Evolutionary conservation across 208 protist species (phyloP), one percentile per base, ranked within the genome.

Genomic region (Trypanosoma cruzi): DNA sequence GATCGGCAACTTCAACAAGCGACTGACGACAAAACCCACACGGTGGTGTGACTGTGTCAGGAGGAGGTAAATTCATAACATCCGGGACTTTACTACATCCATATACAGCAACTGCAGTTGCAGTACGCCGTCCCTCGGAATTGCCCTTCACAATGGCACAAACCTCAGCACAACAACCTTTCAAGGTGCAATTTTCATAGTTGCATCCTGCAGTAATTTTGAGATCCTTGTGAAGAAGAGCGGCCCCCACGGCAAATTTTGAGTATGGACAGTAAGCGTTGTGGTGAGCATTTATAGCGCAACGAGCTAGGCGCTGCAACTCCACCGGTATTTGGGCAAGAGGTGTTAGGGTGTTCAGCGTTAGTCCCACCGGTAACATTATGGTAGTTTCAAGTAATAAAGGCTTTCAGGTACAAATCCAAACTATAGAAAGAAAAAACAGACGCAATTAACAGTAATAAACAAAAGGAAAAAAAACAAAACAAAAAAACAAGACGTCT

Each of bases 21-120:
- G 89, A 74, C 58, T 96, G 90, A 13, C 90, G 85, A 74, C 90
- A 96, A 52, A 93, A 77, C 1, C 90, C 90, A 65, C 90, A 96
- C n/a, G 90, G 90, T 14, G 85, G 66, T 69, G 81, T 89, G 13
- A 92, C 16, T 2, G 72, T 54, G 14, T 91, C 80, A 42, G 68
- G 48, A 24, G 77, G 44, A n/a, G 71, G 0, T 55, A 55, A 55
- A 66, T 14, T 56, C 20, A 71, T 55, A 40, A 57, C 59, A 74
- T 68, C 71, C 44, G 63, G 52, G 22, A 10, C 64, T 53, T 49
- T 66, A 56, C 36, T 73, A 46, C 71, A 49, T 16, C 90, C 90
- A 74, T 96, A 96, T 32, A 96, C 75, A 0, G 88, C 90, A 60
- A 96, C 77, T 14, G 90, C 90, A 37, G 84, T 68, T 26, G 86